Percentiles rank a stretch among this genome's conserved stretches.
These are phyloP conservation scores for Ogataea trehaloabstinens DNA, from an alignment of 805 yeast genomes.

Conservation along the genomic window DNA sequence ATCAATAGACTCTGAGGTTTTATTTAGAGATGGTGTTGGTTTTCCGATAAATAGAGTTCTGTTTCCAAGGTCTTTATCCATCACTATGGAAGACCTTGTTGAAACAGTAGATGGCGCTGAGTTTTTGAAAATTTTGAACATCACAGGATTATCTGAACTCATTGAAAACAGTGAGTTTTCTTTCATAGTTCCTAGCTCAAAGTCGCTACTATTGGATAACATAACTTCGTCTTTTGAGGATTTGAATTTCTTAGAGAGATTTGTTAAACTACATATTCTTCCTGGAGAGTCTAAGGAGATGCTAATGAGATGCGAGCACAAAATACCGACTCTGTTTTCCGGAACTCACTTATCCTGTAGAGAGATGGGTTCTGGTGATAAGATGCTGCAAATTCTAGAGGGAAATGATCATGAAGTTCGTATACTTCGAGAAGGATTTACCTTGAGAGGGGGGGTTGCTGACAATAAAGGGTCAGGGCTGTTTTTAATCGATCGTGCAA, in stretches of 20 bases:
- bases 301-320: conserved; percentile 47
- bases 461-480: conserved; percentile 43
- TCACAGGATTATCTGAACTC: conserved; percentile 41
- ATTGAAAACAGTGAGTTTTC: conserved; percentile 50
- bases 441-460: conserved; percentile 29
- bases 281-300: conserved; percentile 51
- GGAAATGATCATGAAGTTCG: conserved; percentile 59
- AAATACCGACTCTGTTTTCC: conserved; percentile 43
- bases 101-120: conserved; percentile 49
- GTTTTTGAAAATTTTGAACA: conserved; percentile 42
- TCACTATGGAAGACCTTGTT: conserved; percentile 57
- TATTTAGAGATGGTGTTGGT: conserved; percentile 82
- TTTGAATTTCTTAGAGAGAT: conserved; percentile 39
- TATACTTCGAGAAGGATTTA: conserved; percentile 60
- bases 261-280: conserved; percentile 67
- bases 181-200: conserved; percentile 67
- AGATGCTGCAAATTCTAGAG: conserved; percentile 40
- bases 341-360: conserved; percentile 45
- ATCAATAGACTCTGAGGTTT: conserved; percentile 55
- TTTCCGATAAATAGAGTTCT: conserved; percentile 61
- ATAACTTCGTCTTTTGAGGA: conserved; percentile 41
- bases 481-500: conserved; percentile 63
- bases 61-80: conserved; percentile 54
- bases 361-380: conserved; percentile 35
- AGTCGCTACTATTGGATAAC: conserved; percentile 52